Conservation (phyloP, 148 eudicot genomes). For the Vaccinium vitisidaea region DNA sequence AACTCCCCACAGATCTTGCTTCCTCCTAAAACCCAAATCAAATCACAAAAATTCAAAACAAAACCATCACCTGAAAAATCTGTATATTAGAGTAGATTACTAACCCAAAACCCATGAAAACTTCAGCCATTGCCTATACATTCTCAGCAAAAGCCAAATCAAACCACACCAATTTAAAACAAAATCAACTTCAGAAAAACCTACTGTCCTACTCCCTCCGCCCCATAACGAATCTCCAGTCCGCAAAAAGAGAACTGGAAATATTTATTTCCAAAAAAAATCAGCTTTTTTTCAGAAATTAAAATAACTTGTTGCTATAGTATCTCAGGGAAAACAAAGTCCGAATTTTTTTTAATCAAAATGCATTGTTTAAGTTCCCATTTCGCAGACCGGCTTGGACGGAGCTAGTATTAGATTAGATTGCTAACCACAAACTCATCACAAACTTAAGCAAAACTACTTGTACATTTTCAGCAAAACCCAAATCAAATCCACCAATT, state of each 20-base stretch:
- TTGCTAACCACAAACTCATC: not conserved
- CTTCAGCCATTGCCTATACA: not conserved
- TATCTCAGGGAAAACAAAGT: too few relatives aligned
- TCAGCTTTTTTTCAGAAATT: too few relatives aligned
- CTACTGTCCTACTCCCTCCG: too few relatives aligned
- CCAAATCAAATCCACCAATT: not conserved
- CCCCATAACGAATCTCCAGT: too few relatives aligned
- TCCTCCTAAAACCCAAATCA: slow-evolving; percentile 48
- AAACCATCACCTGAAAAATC: not conserved
- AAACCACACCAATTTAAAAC: not conserved
- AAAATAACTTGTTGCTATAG: too few relatives aligned
- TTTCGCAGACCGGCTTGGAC: too few relatives aligned
- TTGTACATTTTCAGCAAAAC: not conserved
- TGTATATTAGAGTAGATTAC: not conserved
- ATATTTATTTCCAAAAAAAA: too few relatives aligned
- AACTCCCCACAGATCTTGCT: slow-evolving; percentile 55
- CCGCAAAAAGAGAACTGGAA: too few relatives aligned
- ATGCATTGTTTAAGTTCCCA: too few relatives aligned
- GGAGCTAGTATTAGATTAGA: not conserved
- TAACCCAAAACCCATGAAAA: not conserved
- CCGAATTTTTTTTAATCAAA: too few relatives aligned
- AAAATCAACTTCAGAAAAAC: not conserved
- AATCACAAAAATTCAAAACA: not conserved
- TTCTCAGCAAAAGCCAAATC: not conserved
- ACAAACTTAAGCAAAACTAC: not conserved